Conservation (phyloP, 495 filamentous ascomycete genomes). For the Pyrenula aspistea region DNA sequence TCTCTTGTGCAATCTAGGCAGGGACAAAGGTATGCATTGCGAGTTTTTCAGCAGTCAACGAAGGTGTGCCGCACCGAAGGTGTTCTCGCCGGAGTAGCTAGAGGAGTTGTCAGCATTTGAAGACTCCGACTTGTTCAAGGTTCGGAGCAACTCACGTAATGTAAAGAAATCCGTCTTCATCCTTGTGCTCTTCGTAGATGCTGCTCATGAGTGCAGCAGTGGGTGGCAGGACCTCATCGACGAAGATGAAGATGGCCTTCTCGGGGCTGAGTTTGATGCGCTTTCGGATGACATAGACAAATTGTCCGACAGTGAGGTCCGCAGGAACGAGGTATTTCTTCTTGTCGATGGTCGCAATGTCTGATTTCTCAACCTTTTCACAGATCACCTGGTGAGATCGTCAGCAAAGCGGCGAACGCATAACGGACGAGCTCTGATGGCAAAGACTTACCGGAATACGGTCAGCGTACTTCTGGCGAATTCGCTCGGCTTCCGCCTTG, state of each 20-base stretch:
- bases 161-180: slow-evolving; percentile 46
- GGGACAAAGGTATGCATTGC: background rate
- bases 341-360: slow-evolving; percentile 99
- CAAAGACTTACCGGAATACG: slow-evolving; percentile 79
- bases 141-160: slow-evolving; percentile 37
- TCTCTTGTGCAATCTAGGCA: background rate
- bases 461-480: slow-evolving; percentile 97
- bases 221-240: slow-evolving; percentile 94
- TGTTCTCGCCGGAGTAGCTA: slow-evolving; percentile 99
- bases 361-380: slow-evolving; percentile 98
- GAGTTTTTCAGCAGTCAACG: slow-evolving; percentile 38
- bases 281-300: slow-evolving; percentile 99
- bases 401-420: slow-evolving; percentile 11
- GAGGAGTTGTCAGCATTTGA: slow-evolving; percentile 21
- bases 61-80: slow-evolving; percentile 99
- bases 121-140: slow-evolving; percentile 6
- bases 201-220: slow-evolving; percentile 97
- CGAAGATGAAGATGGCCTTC: slow-evolving; percentile 99
- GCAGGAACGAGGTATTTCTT: slow-evolving; percentile 99
- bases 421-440: background rate
- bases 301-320: slow-evolving; percentile 97
- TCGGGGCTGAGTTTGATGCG: slow-evolving; percentile 98
- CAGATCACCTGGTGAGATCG: slow-evolving; percentile 70
- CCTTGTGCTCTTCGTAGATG: slow-evolving; percentile 99
- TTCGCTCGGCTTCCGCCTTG: slow-evolving; percentile 97